Conservation (phyloP, 805 yeast species). For the Dipodascopsis uninucleata region DNA sequence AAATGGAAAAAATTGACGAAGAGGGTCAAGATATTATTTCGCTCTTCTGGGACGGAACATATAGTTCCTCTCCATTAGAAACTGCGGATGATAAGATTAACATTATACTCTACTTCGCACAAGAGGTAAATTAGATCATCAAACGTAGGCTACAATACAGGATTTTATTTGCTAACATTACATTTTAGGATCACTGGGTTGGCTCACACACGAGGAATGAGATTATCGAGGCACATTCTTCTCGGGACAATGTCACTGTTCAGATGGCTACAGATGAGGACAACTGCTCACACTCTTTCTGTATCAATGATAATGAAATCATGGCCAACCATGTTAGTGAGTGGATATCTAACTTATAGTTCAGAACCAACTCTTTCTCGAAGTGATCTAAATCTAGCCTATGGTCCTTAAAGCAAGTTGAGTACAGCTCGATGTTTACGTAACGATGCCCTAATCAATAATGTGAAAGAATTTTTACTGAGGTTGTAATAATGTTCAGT, state of each 20-base stretch:
- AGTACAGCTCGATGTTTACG: background rate
- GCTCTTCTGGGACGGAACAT: slow-evolving; percentile 48
- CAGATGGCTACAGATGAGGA: slow-evolving; percentile 39
- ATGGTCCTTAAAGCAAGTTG: background rate
- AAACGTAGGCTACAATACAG: slow-evolving; percentile 3
- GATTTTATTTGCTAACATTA: slow-evolving; percentile 8
- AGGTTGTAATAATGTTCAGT: too few species aligned
- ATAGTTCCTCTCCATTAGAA: slow-evolving; percentile 27
- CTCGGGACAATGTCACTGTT: slow-evolving; percentile 34
- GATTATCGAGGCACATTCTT: slow-evolving; percentile 41
- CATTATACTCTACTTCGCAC: slow-evolving; percentile 18
- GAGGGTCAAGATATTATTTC: slow-evolving; percentile 38
- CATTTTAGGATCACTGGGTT: slow-evolving; percentile 66
- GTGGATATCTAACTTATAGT: too few species aligned
- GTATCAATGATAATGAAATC: slow-evolving; percentile 49
- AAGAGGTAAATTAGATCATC: slow-evolving; percentile 1
- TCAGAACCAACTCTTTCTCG: too few species aligned
- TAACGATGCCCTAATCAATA: background rate
- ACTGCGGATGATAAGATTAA: slow-evolving; percentile 2
- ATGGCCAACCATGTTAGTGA: slow-evolving; percentile 39
- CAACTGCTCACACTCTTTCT: slow-evolving; percentile 55
- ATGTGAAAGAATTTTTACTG: too few species aligned
- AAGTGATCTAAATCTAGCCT: too few species aligned
- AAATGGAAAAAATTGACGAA: slow-evolving; percentile 50
- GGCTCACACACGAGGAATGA: slow-evolving; percentile 47